Evolutionary conservation across 306 rosid genomes (phyloP).

Genomic region (Pueraria montana): DNA sequence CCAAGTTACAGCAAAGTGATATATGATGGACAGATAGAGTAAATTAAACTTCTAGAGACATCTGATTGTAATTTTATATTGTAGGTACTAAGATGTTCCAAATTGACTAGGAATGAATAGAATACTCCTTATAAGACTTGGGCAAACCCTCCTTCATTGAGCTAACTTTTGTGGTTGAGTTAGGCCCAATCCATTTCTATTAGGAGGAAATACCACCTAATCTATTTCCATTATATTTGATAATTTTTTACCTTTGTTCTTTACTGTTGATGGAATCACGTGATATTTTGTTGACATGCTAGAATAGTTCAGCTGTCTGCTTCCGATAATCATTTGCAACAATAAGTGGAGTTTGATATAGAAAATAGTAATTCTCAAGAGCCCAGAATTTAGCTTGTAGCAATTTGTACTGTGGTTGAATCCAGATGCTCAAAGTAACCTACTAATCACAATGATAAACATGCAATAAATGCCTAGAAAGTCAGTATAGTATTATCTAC

Average conservation of each 20-base stretch:
- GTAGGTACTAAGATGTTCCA: slow-evolving; percentile 1
- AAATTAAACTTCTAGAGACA: slow-evolving; percentile 19
- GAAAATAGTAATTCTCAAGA: not conserved
- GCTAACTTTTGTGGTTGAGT: not conserved
- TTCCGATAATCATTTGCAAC: slow-evolving; percentile 31
- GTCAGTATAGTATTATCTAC: slow-evolving; percentile 15
- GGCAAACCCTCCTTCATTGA: not conserved
- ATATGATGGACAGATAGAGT: not conserved
- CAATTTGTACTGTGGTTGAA: slow-evolving; percentile 30
- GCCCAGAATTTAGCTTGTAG: not conserved
- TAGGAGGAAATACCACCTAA: slow-evolving; percentile 3
- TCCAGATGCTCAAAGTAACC: slow-evolving; percentile 4
- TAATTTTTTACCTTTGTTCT: not conserved
- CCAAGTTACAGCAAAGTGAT: not conserved
- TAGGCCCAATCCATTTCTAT: not conserved
- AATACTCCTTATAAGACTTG: not conserved
- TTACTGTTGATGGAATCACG: not conserved
- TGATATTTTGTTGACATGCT: slow-evolving; percentile 1
- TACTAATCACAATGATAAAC: not conserved
- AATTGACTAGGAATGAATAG: not conserved
- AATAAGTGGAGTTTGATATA: slow-evolving; percentile 5
- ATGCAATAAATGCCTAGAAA: not conserved
- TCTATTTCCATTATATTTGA: slow-evolving; percentile 29
- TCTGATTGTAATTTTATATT: slow-evolving; percentile 32
- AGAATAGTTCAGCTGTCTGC: not conserved